A percentile compares a stretch with the other conserved stretches of the same genome.
These are phyloP conservation scores for Platanthera zijinensis DNA, from an alignment of 106 monocot genomes.

Conservation along the genomic window DNA sequence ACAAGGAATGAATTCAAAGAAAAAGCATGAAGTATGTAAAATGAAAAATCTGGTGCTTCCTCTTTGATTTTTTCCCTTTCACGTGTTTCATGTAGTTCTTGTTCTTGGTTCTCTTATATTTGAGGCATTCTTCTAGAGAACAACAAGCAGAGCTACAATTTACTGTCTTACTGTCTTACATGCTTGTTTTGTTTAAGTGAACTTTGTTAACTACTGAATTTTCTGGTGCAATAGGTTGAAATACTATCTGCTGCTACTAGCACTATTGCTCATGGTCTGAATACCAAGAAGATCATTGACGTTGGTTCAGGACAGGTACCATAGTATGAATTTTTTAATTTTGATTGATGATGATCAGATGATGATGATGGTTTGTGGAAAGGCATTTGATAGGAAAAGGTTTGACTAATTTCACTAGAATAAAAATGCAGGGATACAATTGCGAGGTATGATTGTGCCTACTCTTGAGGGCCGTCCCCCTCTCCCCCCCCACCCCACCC, in stretches of 20 bases:
- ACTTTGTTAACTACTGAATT: conserved; percentile 1
- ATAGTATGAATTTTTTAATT: background rate
- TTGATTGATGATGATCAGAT: background rate
- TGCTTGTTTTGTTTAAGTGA: background rate
- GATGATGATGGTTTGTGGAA: background rate
- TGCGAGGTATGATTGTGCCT: too few species aligned
- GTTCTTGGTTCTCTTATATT: background rate
- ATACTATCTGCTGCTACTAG: conserved; percentile 51
- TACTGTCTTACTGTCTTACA: background rate
- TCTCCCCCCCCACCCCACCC: too few species aligned
- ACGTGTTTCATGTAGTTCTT: background rate
- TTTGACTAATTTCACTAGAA: too few species aligned
- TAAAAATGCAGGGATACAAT: too few species aligned
- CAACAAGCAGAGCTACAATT: background rate
- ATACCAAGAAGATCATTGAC: conserved; percentile 71
- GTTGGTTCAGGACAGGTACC: conserved; percentile 97
- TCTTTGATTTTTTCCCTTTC: background rate
- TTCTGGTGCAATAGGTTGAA: conserved; percentile 51
- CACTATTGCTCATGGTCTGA: conserved; percentile 35
- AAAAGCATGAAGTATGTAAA: conserved; percentile 88
- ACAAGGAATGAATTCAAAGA: conserved; percentile 96
- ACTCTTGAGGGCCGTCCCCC: too few species aligned
- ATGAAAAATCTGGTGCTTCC: background rate
- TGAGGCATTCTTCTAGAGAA: background rate
- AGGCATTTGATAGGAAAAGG: too few species aligned